Percentiles rank a stretch among this genome's conserved stretches.
Evolutionary conservation across 805 yeast genomes (phyloP).

Genomic region (Candida namnaoensis): DNA sequence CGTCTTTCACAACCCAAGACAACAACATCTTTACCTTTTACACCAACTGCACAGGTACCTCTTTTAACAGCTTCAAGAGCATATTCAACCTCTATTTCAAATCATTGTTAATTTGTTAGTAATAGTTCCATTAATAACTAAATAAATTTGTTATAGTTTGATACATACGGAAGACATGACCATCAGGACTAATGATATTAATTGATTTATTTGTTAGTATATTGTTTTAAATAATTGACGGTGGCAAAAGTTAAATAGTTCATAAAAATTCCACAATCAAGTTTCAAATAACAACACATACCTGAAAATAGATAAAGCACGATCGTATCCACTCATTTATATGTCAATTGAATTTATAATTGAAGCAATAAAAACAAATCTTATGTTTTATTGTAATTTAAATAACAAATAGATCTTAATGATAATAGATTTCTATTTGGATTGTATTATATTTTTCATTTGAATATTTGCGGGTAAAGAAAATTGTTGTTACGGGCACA

Average conservation of each 20-base stretch:
- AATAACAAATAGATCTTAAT: too few species aligned
- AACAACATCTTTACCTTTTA: conserved; percentile 81
- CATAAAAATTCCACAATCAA: too few species aligned
- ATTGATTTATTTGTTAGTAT: too few species aligned
- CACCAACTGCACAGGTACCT: conserved; percentile 98
- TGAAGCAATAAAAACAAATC: too few species aligned
- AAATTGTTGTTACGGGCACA: too few species aligned
- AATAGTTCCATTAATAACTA: conserved; percentile 19
- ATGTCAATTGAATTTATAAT: background rate
- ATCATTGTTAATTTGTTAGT: background rate
- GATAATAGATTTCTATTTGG: too few species aligned
- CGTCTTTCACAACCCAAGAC: conserved; percentile 96
- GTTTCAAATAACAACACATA: conserved; percentile 59
- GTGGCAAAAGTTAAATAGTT: too few species aligned
- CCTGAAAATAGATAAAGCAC: conserved; percentile 96
- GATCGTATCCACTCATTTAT: conserved; percentile 95
- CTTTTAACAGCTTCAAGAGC: conserved; percentile 97
- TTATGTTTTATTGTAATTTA: too few species aligned
- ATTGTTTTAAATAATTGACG: background rate
- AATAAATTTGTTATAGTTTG: conserved; percentile 3
- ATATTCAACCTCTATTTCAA: conserved; percentile 73
- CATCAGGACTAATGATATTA: conserved; percentile 67
- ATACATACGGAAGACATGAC: conserved; percentile 86
- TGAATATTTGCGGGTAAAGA: too few species aligned
- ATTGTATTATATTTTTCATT: too few species aligned